phyloP scores from a whole-genome alignment of 2,329 filamentous ascomycete species.

The Shiraia sp. region DNA sequence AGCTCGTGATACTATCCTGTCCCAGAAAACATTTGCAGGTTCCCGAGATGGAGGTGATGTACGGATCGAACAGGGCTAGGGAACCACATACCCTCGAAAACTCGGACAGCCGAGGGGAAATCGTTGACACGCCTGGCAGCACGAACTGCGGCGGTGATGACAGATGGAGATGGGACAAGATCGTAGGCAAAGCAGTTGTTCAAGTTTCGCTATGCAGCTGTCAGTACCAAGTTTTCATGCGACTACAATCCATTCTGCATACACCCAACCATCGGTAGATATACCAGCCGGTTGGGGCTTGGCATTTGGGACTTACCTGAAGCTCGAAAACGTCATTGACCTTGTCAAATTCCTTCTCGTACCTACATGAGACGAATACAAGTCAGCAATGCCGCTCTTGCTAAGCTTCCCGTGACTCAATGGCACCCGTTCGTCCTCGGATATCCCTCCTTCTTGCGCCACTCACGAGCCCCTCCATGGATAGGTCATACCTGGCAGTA shows the following conservation, averaged over 20 bases:
- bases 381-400: slow-evolving; percentile 30
- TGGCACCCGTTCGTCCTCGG: slow-evolving; percentile 25
- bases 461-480: slow-evolving; percentile 20
- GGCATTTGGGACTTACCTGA: slow-evolving; percentile 68
- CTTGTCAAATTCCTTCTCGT: slow-evolving; percentile 97
- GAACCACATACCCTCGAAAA: slow-evolving; percentile 84
- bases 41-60: not conserved
- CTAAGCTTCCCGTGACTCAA: slow-evolving; percentile 30
- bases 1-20: too few species aligned
- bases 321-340: slow-evolving; percentile 99
- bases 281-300: slow-evolving; percentile 11
- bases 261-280: slow-evolving; percentile 16
- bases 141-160: slow-evolving; percentile 87
- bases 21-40: too few species aligned
- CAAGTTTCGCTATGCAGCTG: slow-evolving; percentile 72
- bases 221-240: slow-evolving; percentile 18
- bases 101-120: slow-evolving; percentile 94
- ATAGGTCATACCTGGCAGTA: slow-evolving; percentile 77
- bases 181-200: slow-evolving; percentile 99
- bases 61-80: not conserved
- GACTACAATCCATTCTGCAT: slow-evolving; percentile 1
- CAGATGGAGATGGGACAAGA: slow-evolving; percentile 91
- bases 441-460: slow-evolving; percentile 15
- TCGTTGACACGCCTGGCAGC: slow-evolving; percentile 97
- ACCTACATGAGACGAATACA: slow-evolving; percentile 61